Conservation (phyloP, 2,329 filamentous ascomycete species). For the Capronia epimyces region DNA sequence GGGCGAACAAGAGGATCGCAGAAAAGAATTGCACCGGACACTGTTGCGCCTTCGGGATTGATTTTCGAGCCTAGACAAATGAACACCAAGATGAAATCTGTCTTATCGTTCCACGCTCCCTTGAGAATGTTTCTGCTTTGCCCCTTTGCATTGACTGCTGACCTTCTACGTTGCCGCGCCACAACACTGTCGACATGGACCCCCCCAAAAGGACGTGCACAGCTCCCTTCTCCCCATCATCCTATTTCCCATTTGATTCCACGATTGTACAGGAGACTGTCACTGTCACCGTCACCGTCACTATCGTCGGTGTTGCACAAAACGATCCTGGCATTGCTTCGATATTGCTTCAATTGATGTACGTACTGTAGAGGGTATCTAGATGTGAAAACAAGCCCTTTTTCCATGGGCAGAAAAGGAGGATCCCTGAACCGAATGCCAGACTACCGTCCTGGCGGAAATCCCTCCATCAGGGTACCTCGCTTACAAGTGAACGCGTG, state of each 20-base stretch:
- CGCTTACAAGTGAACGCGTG: not conserved
- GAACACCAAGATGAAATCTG: conserved; percentile 14
- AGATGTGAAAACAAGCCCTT: not conserved
- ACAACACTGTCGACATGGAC: not conserved
- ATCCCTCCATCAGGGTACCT: not conserved
- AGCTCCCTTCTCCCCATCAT: no score
- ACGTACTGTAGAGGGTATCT: not conserved
- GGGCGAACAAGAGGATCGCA: conserved; percentile 2
- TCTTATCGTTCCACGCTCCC: not conserved
- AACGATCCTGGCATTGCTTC: not conserved
- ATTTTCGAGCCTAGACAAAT: conserved; percentile 10
- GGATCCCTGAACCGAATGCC: not conserved
- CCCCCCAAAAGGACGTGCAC: no score
- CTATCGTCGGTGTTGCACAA: no score
- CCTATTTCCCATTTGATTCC: no score
- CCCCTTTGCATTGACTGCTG: not conserved
- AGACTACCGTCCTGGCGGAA: not conserved
- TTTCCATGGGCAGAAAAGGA: no score
- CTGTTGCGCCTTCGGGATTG: conserved; percentile 6
- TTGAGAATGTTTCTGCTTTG: not conserved
- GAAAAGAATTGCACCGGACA: conserved; percentile 1
- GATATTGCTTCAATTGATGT: not conserved
- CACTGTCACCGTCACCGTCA: not conserved
- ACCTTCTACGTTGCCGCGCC: not conserved
- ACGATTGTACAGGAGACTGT: not conserved